Evolutionary conservation across 805 yeast species (phyloP).

Genomic region (Kazachstania bromeliacearum): DNA sequence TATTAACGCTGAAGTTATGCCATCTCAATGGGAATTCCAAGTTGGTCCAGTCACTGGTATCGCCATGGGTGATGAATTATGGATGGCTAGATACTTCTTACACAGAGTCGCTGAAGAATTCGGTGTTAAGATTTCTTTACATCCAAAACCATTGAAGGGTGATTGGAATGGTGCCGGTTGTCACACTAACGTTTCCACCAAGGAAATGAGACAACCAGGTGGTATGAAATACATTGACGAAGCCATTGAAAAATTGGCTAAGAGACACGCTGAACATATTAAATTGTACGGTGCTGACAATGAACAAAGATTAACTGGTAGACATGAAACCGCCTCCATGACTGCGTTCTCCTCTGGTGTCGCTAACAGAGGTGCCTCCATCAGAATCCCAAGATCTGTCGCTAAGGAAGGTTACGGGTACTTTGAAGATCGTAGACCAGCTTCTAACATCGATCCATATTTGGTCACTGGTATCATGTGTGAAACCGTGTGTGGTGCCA

Average conservation of each 20-base stretch:
- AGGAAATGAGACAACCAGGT: constrained; percentile 84
- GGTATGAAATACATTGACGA: constrained; percentile 92
- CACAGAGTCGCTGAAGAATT: constrained; percentile 97
- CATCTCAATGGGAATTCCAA: constrained; percentile 99
- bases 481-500: constrained; percentile 92
- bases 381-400: constrained; percentile 97
- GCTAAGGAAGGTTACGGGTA: constrained; percentile 97
- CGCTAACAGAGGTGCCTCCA: constrained; percentile 98
- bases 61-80: constrained; percentile 92
- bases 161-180: constrained; percentile 99
- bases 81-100: constrained; percentile 90
- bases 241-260: constrained; percentile 86
- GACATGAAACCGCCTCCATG: constrained; percentile 96
- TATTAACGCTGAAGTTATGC: constrained; percentile 99
- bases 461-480: constrained; percentile 96
- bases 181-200: constrained; percentile 97
- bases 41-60: constrained; percentile 97
- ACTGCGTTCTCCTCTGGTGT: constrained; percentile 90
- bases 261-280: constrained; percentile 95
- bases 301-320: constrained; percentile 91
- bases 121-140: constrained; percentile 96
- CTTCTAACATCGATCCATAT: constrained; percentile 98
- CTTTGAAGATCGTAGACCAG: constrained; percentile 99
- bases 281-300: constrained; percentile 92
- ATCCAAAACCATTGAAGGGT: constrained; percentile 97